Percentiles rank a stretch among this genome's conserved stretches.
phyloP scores from a whole-genome alignment of 495 filamentous ascomycete genomes.

The Penicillium atrosanguineum region DNA sequence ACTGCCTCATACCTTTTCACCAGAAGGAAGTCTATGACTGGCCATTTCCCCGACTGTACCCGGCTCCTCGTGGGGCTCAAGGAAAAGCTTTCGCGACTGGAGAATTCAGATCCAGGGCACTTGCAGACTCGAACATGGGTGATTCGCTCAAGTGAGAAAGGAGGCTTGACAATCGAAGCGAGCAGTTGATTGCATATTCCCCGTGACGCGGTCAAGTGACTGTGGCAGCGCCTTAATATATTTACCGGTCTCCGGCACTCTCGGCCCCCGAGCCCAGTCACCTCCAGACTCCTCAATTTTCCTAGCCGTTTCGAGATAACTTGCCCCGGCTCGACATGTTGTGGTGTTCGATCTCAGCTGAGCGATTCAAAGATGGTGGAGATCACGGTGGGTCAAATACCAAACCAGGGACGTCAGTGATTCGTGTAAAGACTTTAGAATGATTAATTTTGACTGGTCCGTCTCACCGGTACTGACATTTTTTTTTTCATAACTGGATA shows the following conservation, averaged over 20 bases:
- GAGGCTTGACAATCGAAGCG: background rate
- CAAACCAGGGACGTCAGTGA: conserved; percentile 7
- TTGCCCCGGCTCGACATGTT: background rate
- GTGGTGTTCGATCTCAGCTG: conserved; percentile 22
- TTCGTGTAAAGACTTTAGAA: conserved; percentile 9
- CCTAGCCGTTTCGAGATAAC: background rate
- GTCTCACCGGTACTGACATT: conserved; percentile 19
- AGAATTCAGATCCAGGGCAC: background rate
- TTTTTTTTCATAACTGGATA: background rate
- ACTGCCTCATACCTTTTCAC: conserved; percentile 10
- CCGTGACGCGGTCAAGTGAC: background rate
- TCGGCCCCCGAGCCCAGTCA: conserved; percentile 12
- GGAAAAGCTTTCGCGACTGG: conserved; percentile 1
- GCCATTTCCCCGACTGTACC: conserved; percentile 10
- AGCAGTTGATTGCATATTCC: background rate
- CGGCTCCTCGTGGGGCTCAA: conserved; percentile 18
- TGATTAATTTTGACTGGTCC: background rate
- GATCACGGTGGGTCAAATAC: conserved; percentile 16
- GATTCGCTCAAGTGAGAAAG: background rate
- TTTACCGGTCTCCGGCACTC: background rate
- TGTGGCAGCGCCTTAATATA: background rate
- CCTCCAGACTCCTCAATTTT: conserved; percentile 8
- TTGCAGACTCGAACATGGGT: background rate
- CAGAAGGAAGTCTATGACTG: conserved; percentile 10
- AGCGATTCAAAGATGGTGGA: conserved; percentile 8